Evolutionary conservation across 495 filamentous ascomycete genomes (phyloP).

Genomic region (Hapsidospora chrysogenum): DNA sequence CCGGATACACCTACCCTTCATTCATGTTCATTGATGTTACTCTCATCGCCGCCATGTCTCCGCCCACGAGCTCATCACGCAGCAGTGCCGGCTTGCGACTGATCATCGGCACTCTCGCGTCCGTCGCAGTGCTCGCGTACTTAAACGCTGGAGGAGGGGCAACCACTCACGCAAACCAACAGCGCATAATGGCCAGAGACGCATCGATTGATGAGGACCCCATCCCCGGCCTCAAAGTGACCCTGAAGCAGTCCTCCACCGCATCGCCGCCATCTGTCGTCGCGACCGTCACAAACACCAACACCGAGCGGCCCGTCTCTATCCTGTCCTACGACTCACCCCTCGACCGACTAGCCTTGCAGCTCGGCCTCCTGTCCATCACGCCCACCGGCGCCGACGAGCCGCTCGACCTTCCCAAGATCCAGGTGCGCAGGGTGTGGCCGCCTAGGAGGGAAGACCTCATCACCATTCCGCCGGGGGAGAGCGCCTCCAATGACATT

Average conservation of each 20-base stretch:
- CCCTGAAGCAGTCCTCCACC: conserved; percentile 11
- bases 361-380: conserved; percentile 28
- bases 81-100: too few species aligned
- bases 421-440: conserved; percentile 27
- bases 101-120: too few species aligned
- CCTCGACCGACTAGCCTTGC: conserved; percentile 26
- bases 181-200: too few species aligned
- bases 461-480: conserved; percentile 21
- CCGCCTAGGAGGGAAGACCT: conserved; percentile 24
- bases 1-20: too few species aligned
- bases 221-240: conserved; percentile 10
- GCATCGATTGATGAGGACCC: too few species aligned
- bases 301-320: conserved; percentile 22
- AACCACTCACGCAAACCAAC: too few species aligned
- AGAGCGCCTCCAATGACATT: conserved; percentile 10
- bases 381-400: conserved; percentile 14
- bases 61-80: too few species aligned
- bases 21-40: too few species aligned
- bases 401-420: conserved; percentile 18
- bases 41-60: too few species aligned
- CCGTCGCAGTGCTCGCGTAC: too few species aligned
- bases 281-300: conserved; percentile 24
- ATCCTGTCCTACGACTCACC: conserved; percentile 32
- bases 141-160: too few species aligned
- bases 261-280: conserved; percentile 9